These are phyloP conservation scores for Podospora conica DNA, from an alignment of 495 filamentous ascomycete genomes.

Conservation along the genomic window DNA sequence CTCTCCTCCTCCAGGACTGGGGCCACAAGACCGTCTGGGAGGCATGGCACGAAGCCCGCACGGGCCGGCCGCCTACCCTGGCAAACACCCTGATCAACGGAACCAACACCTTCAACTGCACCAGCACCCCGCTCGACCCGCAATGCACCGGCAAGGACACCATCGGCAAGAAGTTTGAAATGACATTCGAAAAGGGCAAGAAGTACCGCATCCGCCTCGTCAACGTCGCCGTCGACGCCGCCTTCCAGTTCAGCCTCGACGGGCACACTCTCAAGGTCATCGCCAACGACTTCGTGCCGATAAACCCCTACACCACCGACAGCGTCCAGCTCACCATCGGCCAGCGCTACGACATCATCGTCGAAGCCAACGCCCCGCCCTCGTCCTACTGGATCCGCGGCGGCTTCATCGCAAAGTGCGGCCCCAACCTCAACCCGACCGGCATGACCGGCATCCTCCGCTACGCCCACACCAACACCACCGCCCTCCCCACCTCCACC, in stretches of 20 bases:
- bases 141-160: slow-evolving; percentile 22
- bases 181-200: slow-evolving; percentile 32
- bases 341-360: slow-evolving; percentile 63
- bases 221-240: slow-evolving; percentile 41
- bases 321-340: slow-evolving; percentile 53
- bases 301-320: slow-evolving; percentile 43
- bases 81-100: slow-evolving; percentile 35
- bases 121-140: slow-evolving; percentile 4
- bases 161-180: slow-evolving; percentile 28
- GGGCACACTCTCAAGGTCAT: slow-evolving; percentile 48
- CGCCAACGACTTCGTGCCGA: slow-evolving; percentile 44
- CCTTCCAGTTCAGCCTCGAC: slow-evolving; percentile 40
- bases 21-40: slow-evolving; percentile 17
- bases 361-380: slow-evolving; percentile 47
- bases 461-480: slow-evolving; percentile 36
- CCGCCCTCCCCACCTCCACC: slow-evolving; percentile 27
- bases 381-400: slow-evolving; percentile 53
- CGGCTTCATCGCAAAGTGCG: slow-evolving; percentile 38
- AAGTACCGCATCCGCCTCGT: slow-evolving; percentile 49
- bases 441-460: slow-evolving; percentile 54
- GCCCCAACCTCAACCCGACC: slow-evolving; percentile 30
- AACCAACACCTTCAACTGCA: slow-evolving; percentile 33
- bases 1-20: slow-evolving; percentile 28
- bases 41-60: slow-evolving; percentile 24
- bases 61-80: slow-evolving; percentile 27